A percentile compares a stretch with the other conserved stretches of the same genome.
phyloP scores from a whole-genome alignment of 495 filamentous ascomycete species.

The Gamarada debralockiae region DNA sequence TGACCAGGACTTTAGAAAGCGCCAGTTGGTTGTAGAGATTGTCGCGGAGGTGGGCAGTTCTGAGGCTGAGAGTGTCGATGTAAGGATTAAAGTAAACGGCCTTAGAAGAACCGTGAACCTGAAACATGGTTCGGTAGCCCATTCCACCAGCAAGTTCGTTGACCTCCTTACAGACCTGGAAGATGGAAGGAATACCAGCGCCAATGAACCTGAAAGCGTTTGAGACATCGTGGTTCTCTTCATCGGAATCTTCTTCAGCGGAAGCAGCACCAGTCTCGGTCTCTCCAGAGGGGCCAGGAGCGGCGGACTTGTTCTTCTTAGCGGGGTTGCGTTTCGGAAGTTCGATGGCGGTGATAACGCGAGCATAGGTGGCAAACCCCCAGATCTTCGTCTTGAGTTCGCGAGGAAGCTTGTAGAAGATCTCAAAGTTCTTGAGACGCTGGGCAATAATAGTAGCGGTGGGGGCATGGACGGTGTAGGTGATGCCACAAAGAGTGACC shows the following conservation, averaged over 20 bases:
- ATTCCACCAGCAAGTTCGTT: not conserved
- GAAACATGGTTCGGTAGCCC: not conserved
- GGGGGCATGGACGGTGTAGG: no score
- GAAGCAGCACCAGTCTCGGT: no score
- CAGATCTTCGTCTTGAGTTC: conserved; percentile 9
- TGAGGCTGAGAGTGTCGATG: not conserved
- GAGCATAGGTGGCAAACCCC: not conserved
- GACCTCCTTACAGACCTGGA: not conserved
- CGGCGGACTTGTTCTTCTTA: not conserved
- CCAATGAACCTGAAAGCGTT: not conserved
- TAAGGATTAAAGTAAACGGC: not conserved
- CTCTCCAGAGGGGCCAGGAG: not conserved
- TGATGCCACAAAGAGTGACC: no score
- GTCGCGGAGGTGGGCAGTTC: no score
- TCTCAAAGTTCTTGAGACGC: not conserved
- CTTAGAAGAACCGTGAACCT: not conserved
- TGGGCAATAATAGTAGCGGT: no score
- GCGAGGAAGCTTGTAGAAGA: conserved; percentile 9
- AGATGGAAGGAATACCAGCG: not conserved
- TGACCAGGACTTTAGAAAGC: no score
- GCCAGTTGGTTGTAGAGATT: no score
- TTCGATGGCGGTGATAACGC: not conserved
- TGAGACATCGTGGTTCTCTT: no score
- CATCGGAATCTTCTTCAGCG: no score
- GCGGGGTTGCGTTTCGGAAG: not conserved